Percentiles rank a stretch among this genome's conserved stretches.
Conservation (phyloP, 306 rosid species). For the Quercus bicolor region DNA sequence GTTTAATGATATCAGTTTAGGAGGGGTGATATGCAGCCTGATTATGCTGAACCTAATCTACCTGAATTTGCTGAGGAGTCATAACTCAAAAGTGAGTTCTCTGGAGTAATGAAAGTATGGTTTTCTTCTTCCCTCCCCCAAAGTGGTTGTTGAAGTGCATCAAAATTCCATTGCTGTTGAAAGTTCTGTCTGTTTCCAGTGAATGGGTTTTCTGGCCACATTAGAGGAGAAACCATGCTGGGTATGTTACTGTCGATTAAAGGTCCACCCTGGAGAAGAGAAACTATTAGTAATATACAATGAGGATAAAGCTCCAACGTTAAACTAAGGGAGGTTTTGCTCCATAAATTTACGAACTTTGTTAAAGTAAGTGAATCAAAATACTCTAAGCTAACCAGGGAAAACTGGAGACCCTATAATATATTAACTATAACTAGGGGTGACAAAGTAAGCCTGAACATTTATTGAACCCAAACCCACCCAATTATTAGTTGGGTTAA, state of each 20-base stretch:
- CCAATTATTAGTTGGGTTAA: too few relatives aligned
- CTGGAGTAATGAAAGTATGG: constrained; percentile 61
- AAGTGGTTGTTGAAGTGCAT: constrained; percentile 52
- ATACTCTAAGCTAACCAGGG: not conserved
- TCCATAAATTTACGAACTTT: not conserved
- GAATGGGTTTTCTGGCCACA: constrained; percentile 63
- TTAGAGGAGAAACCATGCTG: constrained; percentile 45
- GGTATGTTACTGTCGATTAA: constrained; percentile 59
- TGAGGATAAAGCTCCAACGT: constrained; percentile 8
- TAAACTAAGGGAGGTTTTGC: constrained; percentile 2
- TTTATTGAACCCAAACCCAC: too few relatives aligned
- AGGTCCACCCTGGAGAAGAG: constrained; percentile 45
- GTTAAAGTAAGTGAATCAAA: not conserved
- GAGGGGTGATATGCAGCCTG: not conserved
- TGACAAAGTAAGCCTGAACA: too few relatives aligned
- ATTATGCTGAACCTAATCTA: constrained; percentile 12
- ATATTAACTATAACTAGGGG: not conserved
- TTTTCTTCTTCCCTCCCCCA: constrained; percentile 76
- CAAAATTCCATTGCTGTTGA: constrained; percentile 73
- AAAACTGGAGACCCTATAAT: not conserved
- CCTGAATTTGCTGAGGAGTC: constrained; percentile 90
- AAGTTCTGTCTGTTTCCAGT: constrained; percentile 65
- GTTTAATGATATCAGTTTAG: not conserved
- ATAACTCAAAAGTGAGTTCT: constrained; percentile 68
- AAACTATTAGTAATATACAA: constrained; percentile 14